These are phyloP conservation scores for Adansonia digitata DNA, from an alignment of 345 rosid species.

Conservation along the genomic window DNA sequence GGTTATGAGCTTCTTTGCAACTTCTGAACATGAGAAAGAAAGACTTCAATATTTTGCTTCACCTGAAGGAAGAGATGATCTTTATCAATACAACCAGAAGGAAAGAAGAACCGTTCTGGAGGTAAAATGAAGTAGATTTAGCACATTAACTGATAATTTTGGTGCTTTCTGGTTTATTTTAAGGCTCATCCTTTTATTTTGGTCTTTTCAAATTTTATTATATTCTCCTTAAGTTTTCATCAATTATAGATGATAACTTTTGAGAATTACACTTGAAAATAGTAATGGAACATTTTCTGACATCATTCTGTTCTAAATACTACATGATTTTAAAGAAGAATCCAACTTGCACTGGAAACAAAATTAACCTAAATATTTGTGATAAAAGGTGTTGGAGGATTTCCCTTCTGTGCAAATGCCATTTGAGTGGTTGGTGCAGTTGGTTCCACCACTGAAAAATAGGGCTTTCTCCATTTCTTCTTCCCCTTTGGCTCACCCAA, in stretches of 20 bases:
- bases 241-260: background rate
- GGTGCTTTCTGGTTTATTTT: background rate
- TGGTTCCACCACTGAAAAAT: constrained; percentile 78
- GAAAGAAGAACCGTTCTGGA: constrained; percentile 85
- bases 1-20: constrained; percentile 89
- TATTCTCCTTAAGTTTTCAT: background rate
- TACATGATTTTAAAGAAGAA: background rate
- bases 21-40: constrained; percentile 77
- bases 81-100: constrained; percentile 90
- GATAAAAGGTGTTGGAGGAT: constrained; percentile 74
- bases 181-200: background rate
- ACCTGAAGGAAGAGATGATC: constrained; percentile 90
- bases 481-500: constrained; percentile 72
- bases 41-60: constrained; percentile 85
- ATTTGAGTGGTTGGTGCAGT: constrained; percentile 88
- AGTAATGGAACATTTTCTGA: background rate
- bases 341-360: background rate
- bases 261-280: background rate
- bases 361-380: constrained; percentile 12
- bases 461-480: constrained; percentile 92
- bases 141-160: background rate
- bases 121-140: constrained; percentile 37
- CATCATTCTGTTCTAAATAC: background rate
- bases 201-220: background rate
- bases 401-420: constrained; percentile 92